These are phyloP conservation scores for Termitomyces heimii DNA, from an alignment of 768 basidiomycete species.

Conservation along the genomic window DNA sequence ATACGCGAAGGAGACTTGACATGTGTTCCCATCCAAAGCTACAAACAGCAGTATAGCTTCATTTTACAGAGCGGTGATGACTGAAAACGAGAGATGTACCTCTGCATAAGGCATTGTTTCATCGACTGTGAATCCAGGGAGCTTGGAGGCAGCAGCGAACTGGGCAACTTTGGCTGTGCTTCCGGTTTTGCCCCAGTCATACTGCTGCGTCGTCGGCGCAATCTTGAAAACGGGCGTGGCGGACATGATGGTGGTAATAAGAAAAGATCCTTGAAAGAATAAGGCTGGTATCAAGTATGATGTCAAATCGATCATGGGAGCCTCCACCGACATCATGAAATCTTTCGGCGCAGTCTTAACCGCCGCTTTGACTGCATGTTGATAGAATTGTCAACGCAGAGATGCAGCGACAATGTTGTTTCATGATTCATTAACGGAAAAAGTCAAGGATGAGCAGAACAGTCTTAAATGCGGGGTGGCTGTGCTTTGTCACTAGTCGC, in stretches of 20 bases:
- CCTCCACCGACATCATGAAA: background rate
- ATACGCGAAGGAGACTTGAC: constrained; percentile 51
- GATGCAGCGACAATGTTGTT: background rate
- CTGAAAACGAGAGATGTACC: constrained; percentile 37
- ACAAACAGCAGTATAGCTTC: constrained; percentile 3
- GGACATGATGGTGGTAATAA: constrained; percentile 1
- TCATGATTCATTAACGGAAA: background rate
- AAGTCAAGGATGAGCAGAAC: background rate
- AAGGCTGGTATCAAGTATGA: background rate
- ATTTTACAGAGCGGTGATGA: background rate
- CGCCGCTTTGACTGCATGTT: background rate
- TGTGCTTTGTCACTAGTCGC: background rate
- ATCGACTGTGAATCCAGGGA: constrained; percentile 65
- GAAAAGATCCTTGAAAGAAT: background rate
- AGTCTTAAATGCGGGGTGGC: background rate
- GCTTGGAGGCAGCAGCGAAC: constrained; percentile 54
- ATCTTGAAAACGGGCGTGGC: constrained; percentile 63
- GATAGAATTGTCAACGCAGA: background rate
- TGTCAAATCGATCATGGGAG: background rate
- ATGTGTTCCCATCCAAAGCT: constrained; percentile 99
- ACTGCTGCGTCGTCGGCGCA: constrained; percentile 77
- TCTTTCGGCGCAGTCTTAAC: background rate
- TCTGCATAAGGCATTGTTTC: constrained; percentile 85
- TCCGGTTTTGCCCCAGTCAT: constrained; percentile 94
- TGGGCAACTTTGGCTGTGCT: constrained; percentile 81